A percentile compares a stretch with the other conserved stretches of the same genome.
phyloP scores from a whole-genome alignment of 805 yeast genomes.

The Sugiyamaella chiloensis region DNA sequence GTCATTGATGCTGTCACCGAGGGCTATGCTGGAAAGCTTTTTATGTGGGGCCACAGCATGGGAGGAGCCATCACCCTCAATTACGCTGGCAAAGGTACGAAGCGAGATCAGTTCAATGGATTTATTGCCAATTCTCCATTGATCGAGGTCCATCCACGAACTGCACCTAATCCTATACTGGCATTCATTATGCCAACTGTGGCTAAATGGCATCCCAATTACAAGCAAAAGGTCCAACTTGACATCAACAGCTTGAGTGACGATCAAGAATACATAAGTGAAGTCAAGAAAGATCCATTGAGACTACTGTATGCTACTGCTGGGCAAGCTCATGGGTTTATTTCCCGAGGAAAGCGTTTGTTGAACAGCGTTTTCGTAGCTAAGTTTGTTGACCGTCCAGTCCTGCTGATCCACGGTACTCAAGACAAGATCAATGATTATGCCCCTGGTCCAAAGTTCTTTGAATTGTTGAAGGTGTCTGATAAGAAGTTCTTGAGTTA shows the following conservation, averaged over 20 bases:
- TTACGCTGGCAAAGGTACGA: constrained; percentile 35
- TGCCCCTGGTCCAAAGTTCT: constrained; percentile 24
- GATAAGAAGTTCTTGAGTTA: constrained; percentile 25
- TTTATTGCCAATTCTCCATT: constrained; percentile 35
- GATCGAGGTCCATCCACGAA: constrained; percentile 26
- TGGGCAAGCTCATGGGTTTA: constrained; percentile 33
- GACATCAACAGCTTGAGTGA: constrained; percentile 28
- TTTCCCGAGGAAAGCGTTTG: constrained; percentile 35
- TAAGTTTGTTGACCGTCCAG: constrained; percentile 34
- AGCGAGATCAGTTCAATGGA: constrained; percentile 32
- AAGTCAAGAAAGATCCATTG: constrained; percentile 28
- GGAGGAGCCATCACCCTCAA: constrained; percentile 39
- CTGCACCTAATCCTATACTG: constrained; percentile 28
- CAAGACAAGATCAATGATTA: constrained; percentile 22
- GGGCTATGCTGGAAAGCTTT: constrained; percentile 26
- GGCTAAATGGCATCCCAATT: constrained; percentile 29
- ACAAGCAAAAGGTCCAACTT: constrained; percentile 25
- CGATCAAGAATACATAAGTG: constrained; percentile 26
- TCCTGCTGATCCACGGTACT: constrained; percentile 34
- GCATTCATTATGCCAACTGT: constrained; percentile 27
- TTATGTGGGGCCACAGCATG: constrained; percentile 38
- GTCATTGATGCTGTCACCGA: constrained; percentile 22
- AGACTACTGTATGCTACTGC: constrained; percentile 30
- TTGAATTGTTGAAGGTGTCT: constrained; percentile 19
- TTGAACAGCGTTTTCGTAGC: constrained; percentile 28